phyloP scores from a whole-genome alignment of 2,329 filamentous ascomycete genomes.

The Fusarium citri region DNA sequence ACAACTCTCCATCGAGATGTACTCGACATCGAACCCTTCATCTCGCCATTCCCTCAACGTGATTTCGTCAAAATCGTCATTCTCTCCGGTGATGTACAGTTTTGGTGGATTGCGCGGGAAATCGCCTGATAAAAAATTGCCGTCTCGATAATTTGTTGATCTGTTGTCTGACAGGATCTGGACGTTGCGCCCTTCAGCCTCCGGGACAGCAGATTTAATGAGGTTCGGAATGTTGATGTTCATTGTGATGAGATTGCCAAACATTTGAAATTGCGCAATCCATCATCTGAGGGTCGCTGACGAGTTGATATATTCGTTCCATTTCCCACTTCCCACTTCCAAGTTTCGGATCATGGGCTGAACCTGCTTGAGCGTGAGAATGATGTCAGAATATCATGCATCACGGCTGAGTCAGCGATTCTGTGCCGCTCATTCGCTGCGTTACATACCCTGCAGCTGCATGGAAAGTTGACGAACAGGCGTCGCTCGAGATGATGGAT shows the following conservation, averaged over 20 bases:
- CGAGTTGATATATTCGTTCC: slow-evolving; percentile 14
- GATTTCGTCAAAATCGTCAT: slow-evolving; percentile 55
- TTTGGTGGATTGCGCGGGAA: slow-evolving; percentile 55
- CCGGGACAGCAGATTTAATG: slow-evolving; percentile 48
- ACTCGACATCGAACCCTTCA: slow-evolving; percentile 58
- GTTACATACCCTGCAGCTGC: neutral
- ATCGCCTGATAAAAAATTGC: slow-evolving; percentile 55
- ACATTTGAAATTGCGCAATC: neutral
- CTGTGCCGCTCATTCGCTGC: fast-evolving
- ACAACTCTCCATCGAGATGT: slow-evolving; percentile 54
- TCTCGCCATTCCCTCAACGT: slow-evolving; percentile 55
- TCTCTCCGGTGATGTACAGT: slow-evolving; percentile 58
- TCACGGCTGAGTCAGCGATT: slow-evolving; percentile 10
- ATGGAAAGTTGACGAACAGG: neutral
- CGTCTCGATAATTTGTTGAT: slow-evolving; percentile 53
- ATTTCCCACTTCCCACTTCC: slow-evolving; percentile 36
- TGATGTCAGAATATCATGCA: slow-evolving; percentile 28
- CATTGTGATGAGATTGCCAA: slow-evolving; percentile 24
- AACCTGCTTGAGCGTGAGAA: slow-evolving; percentile 24
- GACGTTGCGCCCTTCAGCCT: slow-evolving; percentile 49
- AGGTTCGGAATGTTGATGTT: slow-evolving; percentile 47
- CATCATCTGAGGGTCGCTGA: fast-evolving
- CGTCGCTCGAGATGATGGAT: neutral
- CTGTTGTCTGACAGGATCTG: slow-evolving; percentile 49
- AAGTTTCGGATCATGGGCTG: slow-evolving; percentile 24